Base-by-base conservation (phyloP, 305 asterid species). In the Fraxinus floribunda region DNA sequence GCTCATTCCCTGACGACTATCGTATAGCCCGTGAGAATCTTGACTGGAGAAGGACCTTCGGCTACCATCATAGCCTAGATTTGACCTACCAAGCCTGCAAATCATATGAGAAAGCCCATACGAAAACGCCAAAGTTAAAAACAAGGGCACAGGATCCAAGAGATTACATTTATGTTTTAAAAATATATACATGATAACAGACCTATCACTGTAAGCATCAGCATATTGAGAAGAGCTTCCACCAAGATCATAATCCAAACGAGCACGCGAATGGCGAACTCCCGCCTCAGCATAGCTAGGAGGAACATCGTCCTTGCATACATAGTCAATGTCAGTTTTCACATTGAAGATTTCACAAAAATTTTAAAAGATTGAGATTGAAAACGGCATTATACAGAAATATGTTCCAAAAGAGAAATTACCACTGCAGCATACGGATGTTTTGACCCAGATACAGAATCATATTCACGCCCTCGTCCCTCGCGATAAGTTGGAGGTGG, bases 131-230 rank as follows among this genome's bases (percentile, higher is more conserved):
- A 41, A 6, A 26, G 64, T 39, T 79, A 81, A 74, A 81, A 60
- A 7, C 7, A 34, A 76, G 66, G 4, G 3, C 66, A 73, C 26
- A 5, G 22, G 55, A 11, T 79, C 66, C 29, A 15, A 18, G 34
- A 70, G 86, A 79, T 2, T 62, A 77, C n/a, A 44, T 39, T 44
- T 6, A 46, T 64, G 80, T 75, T 62, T 32, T 71, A n/a, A 44
- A 80, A 30, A 68, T 20, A 3, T 7, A 30, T 32, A 73, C 34
- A 76, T 20, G 41, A 44, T 4, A 60, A 78, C 85, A 44, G 38
- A 96, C 99, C 98, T 93, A 55, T 93, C 98, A 78, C 92, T 83
- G 82, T 93, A 95, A 80, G 93, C 88, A 88, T 95, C 99, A 79
- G 91, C 90, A 75, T 95, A 97, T 78, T 93, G 98, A 41, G 98